phyloP scores from a whole-genome alignment of 441 rosid species.

The Croton laevigatus region DNA sequence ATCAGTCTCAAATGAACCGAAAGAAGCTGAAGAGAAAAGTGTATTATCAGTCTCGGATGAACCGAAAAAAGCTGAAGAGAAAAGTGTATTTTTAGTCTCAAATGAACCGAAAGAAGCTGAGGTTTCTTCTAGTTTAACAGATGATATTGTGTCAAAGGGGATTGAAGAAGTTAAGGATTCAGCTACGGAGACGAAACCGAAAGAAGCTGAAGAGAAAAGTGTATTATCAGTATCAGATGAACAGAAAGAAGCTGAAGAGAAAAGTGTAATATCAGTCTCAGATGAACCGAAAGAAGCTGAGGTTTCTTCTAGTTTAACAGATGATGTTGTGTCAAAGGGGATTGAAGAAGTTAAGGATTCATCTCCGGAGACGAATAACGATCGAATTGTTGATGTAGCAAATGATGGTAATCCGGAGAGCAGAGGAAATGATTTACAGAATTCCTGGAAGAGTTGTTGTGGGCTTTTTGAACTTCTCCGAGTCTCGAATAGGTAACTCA shows the following conservation, averaged over 20 bases:
- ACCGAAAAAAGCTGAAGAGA: constrained; percentile 22
- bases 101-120: constrained; percentile 22
- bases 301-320: constrained; percentile 9
- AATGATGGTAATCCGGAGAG: constrained; percentile 23
- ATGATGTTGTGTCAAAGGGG: constrained; percentile 12
- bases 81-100: too few species aligned
- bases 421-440: constrained; percentile 17
- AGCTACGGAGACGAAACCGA: constrained; percentile 9
- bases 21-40: constrained; percentile 20
- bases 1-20: too few species aligned
- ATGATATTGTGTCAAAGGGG: constrained; percentile 12
- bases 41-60: neutral
- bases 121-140: constrained; percentile 9
- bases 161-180: constrained; percentile 19
- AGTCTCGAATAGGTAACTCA: constrained; percentile 35
- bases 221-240: neutral
- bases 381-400: too few species aligned
- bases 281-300: too few species aligned
- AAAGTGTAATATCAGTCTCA: too few species aligned
- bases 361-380: constrained; percentile 14
- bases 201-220: constrained; percentile 20
- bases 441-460: constrained; percentile 74
- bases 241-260: constrained; percentile 20
- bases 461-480: constrained; percentile 58
- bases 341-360: constrained; percentile 19